phyloP scores from a whole-genome alignment of 441 rosid genomes.

The Mallotus repandus region DNA sequence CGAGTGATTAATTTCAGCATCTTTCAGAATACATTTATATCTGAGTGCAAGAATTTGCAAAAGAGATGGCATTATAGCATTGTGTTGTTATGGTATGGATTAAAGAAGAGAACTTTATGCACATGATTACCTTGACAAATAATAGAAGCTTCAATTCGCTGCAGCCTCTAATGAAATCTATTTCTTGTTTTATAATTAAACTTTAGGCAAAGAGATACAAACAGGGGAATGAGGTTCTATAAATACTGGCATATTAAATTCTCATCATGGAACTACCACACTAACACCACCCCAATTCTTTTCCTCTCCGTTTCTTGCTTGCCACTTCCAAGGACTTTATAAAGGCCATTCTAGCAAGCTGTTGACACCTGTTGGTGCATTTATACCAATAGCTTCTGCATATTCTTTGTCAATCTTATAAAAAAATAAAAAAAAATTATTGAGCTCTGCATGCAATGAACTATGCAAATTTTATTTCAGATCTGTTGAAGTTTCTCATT shows the following conservation, averaged over 20 bases:
- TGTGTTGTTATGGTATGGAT: background rate
- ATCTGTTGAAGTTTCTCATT: conserved; percentile 12
- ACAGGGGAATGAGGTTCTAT: background rate
- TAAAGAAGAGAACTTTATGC: conserved; percentile 1
- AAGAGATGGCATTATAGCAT: background rate
- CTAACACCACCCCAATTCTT: background rate
- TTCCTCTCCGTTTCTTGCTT: background rate
- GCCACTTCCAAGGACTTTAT: background rate
- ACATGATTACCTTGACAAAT: background rate
- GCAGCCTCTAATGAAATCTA: background rate
- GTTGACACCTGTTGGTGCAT: background rate
- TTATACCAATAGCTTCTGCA: background rate
- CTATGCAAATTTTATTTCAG: background rate
- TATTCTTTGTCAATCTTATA: background rate
- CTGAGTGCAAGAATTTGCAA: background rate
- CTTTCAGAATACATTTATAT: background rate
- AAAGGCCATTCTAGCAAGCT: background rate
- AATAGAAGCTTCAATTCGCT: background rate
- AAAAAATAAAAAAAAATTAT: no score
- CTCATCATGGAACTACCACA: background rate
- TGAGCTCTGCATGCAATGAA: background rate
- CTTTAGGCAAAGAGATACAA: background rate
- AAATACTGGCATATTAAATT: background rate
- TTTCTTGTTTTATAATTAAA: background rate
- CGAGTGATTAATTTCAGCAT: background rate